phyloP scores from a whole-genome alignment of 78 protist species.

The Dictyostelium citrinum region DNA sequence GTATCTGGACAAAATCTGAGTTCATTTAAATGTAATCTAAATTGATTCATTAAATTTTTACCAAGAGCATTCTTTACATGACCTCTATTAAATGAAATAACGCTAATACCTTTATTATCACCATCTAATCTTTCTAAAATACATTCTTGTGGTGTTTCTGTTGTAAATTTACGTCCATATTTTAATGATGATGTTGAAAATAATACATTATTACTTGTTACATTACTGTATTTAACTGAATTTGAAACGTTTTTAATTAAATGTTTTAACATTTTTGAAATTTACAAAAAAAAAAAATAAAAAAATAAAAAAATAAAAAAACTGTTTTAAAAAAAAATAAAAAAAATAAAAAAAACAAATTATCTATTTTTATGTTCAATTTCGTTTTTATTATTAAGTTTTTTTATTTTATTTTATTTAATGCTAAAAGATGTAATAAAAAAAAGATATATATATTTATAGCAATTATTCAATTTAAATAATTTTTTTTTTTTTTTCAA shows the following conservation, averaged over 20 bases:
- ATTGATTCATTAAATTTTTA: constrained; percentile 16
- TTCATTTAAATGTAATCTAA: constrained; percentile 4
- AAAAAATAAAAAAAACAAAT: too few species aligned
- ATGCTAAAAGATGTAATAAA: too few species aligned
- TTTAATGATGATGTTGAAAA: neutral
- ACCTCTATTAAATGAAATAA: constrained; percentile 72
- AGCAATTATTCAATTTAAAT: neutral
- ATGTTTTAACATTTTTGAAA: neutral
- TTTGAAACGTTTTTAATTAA: neutral
- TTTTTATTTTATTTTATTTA: too few species aligned
- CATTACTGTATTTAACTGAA: neutral
- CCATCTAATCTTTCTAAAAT: constrained; percentile 38
- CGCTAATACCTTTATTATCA: constrained; percentile 59
- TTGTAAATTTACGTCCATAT: neutral
- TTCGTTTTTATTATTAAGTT: too few species aligned
- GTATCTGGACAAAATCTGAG: constrained; percentile 50
- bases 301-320: neutral
- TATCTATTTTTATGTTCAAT: too few species aligned
- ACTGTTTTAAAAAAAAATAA: too few species aligned
- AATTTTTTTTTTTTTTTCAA: neutral
- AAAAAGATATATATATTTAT: too few species aligned
- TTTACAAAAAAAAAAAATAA: neutral
- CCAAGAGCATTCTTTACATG: constrained; percentile 82
- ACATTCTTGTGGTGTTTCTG: constrained; percentile 9
- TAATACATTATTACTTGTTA: neutral